phyloP scores from a whole-genome alignment of 2,329 filamentous ascomycete genomes.

The Thielaviopsis euricoi region DNA sequence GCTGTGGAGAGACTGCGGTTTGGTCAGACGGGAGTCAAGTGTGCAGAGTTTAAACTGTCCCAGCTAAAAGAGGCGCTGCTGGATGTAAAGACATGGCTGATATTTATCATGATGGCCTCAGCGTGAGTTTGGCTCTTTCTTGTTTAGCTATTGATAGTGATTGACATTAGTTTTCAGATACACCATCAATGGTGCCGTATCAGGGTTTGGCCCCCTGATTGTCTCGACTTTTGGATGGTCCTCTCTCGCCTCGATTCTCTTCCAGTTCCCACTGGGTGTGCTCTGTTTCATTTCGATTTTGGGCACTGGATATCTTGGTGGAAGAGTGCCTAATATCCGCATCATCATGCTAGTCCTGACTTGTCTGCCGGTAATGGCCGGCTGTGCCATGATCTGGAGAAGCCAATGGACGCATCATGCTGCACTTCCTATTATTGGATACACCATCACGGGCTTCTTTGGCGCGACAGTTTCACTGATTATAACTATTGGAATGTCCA shows the following conservation, averaged over 20 bases:
- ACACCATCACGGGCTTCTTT: constrained; percentile 57
- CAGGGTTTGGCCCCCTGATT: constrained; percentile 54
- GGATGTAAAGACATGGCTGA: constrained; percentile 47
- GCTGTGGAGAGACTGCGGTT: constrained; percentile 46
- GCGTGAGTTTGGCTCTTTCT: constrained; percentile 20
- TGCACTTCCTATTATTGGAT: constrained; percentile 50
- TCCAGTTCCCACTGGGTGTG: constrained; percentile 58
- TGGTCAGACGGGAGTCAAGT: constrained; percentile 47
- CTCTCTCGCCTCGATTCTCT: constrained; percentile 47
- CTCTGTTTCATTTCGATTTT: constrained; percentile 53
- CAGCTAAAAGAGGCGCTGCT: constrained; percentile 42
- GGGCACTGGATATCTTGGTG: constrained; percentile 46
- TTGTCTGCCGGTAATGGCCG: constrained; percentile 58
- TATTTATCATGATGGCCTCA: constrained; percentile 51
- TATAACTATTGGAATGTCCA: constrained; percentile 39
- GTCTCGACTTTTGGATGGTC: constrained; percentile 55
- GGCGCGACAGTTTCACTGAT: constrained; percentile 48
- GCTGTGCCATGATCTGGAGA: constrained; percentile 62
- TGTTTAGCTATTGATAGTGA: too few relatives aligned
- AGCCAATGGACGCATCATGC: constrained; percentile 46
- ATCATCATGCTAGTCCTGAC: constrained; percentile 47
- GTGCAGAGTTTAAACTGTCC: constrained; percentile 38
- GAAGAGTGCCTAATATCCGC: constrained; percentile 43
- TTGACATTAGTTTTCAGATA: constrained; percentile 24
- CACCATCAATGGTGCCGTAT: constrained; percentile 55